phyloP scores from a whole-genome alignment of 2,329 filamentous ascomycete genomes.

The Achaetomium macrosporum region DNA sequence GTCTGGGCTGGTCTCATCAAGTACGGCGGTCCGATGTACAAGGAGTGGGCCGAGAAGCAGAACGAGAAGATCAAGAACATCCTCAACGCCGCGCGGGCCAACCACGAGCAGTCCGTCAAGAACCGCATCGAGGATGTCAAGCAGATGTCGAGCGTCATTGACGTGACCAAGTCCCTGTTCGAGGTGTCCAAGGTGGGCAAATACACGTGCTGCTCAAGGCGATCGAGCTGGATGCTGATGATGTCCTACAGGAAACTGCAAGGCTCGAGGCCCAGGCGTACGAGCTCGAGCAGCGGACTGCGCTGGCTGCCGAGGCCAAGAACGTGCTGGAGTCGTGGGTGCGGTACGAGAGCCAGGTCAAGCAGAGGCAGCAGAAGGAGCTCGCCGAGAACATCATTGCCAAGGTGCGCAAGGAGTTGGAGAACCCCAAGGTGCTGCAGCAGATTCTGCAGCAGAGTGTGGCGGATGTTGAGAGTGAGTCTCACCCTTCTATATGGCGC shows the following conservation, averaged over 20 bases:
- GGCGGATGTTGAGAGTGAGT: conserved; percentile 86
- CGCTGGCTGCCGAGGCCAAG: conserved; percentile 90
- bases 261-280: conserved; percentile 91
- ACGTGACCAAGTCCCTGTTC: conserved; percentile 95
- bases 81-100: conserved; percentile 85
- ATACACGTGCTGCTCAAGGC: not conserved
- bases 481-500: not conserved
- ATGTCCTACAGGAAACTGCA: conserved; percentile 74
- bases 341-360: conserved; percentile 96
- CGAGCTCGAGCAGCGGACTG: conserved; percentile 95
- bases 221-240: conserved; percentile 11
- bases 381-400: conserved; percentile 86
- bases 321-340: conserved; percentile 96
- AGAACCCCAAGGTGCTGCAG: conserved; percentile 95
- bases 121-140: conserved; percentile 87
- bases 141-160: conserved; percentile 90
- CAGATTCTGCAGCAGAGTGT: conserved; percentile 98
- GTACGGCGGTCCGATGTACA: conserved; percentile 88
- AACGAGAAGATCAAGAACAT: conserved; percentile 90
- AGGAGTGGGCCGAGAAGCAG: conserved; percentile 84
- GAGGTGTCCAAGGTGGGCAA: conserved; percentile 86
- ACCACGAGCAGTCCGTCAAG: conserved; percentile 95
- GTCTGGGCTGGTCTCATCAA: conserved; percentile 91
- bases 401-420: conserved; percentile 98
- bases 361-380: conserved; percentile 97